phyloP scores from a whole-genome alignment of 441 rosid genomes.

The Breynia disticha region DNA sequence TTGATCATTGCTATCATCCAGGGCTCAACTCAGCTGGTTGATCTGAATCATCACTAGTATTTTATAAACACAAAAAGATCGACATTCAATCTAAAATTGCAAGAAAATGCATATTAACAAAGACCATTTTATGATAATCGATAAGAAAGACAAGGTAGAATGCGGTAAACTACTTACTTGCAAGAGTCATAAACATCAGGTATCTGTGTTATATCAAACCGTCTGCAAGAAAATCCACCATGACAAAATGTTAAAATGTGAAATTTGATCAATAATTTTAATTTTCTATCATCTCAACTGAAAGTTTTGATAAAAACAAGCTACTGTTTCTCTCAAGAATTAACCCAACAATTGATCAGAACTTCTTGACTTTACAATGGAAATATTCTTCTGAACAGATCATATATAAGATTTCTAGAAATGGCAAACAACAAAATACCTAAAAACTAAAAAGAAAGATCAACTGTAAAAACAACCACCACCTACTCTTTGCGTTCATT shows the following conservation, averaged over 20 bases:
- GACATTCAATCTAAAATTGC: too few species aligned
- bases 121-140: too few species aligned
- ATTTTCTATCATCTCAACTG: neutral
- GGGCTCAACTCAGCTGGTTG: too few species aligned
- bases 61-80: too few species aligned
- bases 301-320: neutral
- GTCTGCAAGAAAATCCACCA: constrained; percentile 51
- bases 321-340: neutral
- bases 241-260: constrained; percentile 4
- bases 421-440: constrained; percentile 1
- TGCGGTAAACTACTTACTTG: constrained; percentile 63
- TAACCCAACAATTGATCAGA: neutral
- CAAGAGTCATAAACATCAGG: constrained; percentile 99
- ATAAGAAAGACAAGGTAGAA: too few species aligned
- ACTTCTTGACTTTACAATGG: neutral
- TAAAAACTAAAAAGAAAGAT: constrained; percentile 5
- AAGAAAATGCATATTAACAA: too few species aligned
- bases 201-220: constrained; percentile 97
- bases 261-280: neutral
- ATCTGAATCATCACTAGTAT: too few species aligned
- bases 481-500: constrained; percentile 96
- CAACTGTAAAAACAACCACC: constrained; percentile 11
- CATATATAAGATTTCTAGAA: neutral
- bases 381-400: neutral
- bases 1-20: too few species aligned